A percentile compares a stretch with the other conserved stretches of the same genome.
These are phyloP conservation scores for Senna tora DNA, from an alignment of 306 rosid genomes.

Conservation along the genomic window DNA sequence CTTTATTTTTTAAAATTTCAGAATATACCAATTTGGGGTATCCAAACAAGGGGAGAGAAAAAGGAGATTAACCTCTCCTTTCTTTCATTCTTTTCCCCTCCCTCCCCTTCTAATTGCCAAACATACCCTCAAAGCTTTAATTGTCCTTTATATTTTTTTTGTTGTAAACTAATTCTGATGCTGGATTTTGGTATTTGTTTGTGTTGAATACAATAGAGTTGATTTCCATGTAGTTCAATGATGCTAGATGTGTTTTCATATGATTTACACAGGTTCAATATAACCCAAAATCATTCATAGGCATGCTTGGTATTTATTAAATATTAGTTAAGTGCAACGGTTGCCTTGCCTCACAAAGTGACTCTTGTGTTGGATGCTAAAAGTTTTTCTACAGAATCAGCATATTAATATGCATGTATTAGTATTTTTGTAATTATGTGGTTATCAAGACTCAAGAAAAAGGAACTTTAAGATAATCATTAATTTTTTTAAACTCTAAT, in stretches of 20 bases:
- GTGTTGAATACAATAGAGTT: constrained; percentile 27
- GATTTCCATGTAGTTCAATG: neutral
- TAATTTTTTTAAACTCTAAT: constrained; percentile 9
- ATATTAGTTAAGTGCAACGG: constrained; percentile 11
- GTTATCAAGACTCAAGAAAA: constrained; percentile 12
- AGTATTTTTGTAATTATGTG: constrained; percentile 3
- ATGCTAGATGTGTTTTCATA: constrained; percentile 22
- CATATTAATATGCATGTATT: constrained; percentile 16
- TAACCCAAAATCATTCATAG: neutral
- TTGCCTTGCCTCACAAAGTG: neutral
- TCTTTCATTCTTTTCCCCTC: too few species aligned
- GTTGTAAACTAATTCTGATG: constrained; percentile 15
- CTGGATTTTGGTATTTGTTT: constrained; percentile 30
- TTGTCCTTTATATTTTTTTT: neutral
- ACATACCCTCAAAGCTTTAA: too few species aligned
- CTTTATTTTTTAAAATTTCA: too few species aligned
- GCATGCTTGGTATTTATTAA: constrained; percentile 2
- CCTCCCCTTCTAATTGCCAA: too few species aligned
- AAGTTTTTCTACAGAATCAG: constrained; percentile 19
- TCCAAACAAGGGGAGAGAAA: too few species aligned
- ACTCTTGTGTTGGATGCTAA: constrained; percentile 21
- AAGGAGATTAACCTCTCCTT: too few species aligned
- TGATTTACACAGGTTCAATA: constrained; percentile 24
- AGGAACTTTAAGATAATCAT: constrained; percentile 25
- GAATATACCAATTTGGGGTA: too few species aligned